Base-by-base conservation (phyloP, 306 rosid genomes). In the Inga laurina region DNA sequence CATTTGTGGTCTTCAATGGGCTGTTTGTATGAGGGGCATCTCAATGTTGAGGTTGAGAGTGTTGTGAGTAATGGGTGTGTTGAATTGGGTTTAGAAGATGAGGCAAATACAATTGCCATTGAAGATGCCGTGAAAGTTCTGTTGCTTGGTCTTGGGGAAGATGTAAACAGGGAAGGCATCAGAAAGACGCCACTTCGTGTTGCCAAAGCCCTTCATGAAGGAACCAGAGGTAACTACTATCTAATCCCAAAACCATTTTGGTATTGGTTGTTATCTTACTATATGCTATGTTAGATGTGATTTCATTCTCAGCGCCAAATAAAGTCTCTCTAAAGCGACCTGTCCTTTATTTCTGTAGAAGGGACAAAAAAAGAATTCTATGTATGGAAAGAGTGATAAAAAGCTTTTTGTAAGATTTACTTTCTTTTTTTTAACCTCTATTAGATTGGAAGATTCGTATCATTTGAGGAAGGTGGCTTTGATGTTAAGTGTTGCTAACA, bases 201-300 rank as follows among this genome's bases (percentile, higher is more conserved):
- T 79, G 98, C 99, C 22, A 94, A 97, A 85, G 97, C 99, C 59
- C 95, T 97, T 62, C 85, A 92, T 70, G 94, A 97, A 84, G 99
- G 99, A 86, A 97, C 99, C 30, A 91, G 78, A 88, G 99, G 99
- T 96, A 32, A 78, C 16, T 81, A 48, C 66, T 62, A 30, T n/a
- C 66, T 48, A 2, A 59, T 22, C 69, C 30, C 30, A 27, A 62
- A 24, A 15, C 70, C 6, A 24, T 6, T 65, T 0, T 65, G 41
- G 41, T 65, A 30, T 65, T 1, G 71, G 71, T 15, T 32, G 71
- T 27, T 65, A 3, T 32, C 10, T 65, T 65, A 30, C n/a, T 65
- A 32, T 65, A 65, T 65, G 43, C 3, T 3, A 32, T 2, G 75
- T 43, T 43, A n/a, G 35, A 44, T 14, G 22, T 45, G 59, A 45